phyloP scores from a whole-genome alignment of 2,329 filamentous ascomycete species.

The Penicillium sp. region DNA sequence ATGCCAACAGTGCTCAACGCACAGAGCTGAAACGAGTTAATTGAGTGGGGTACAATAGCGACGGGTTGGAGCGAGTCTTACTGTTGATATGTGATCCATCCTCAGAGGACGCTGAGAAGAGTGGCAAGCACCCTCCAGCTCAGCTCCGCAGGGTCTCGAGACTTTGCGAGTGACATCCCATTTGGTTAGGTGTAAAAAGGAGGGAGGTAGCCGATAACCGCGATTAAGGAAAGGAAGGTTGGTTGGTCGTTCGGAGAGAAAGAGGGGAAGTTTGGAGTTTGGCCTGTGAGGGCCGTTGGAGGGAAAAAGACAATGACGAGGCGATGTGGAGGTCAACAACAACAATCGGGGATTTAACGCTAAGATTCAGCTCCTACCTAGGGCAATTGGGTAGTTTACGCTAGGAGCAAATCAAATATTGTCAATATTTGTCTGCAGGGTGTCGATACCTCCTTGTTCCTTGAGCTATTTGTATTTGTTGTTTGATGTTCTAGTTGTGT shows the following conservation, averaged over 20 bases:
- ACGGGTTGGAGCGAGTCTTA: conserved; percentile 20
- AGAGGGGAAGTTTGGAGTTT: not conserved
- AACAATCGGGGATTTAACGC: conserved; percentile 17
- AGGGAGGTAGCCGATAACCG: not conserved
- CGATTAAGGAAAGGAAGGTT: conserved; percentile 1
- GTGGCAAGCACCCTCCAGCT: conserved; percentile 32
- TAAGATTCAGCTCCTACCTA: conserved; percentile 14
- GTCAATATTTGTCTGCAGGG: not conserved
- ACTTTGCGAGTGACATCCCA: conserved; percentile 32
- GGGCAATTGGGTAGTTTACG: conserved; percentile 12
- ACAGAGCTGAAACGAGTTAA: conserved; percentile 50
- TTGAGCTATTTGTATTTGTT: not conserved
- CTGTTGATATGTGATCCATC: conserved; percentile 43
- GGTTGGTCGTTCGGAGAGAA: conserved; percentile 1
- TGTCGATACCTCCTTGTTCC: not conserved
- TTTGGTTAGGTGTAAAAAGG: conserved; percentile 25
- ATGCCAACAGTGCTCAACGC: conserved; percentile 60
- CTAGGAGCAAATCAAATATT: conserved; percentile 21
- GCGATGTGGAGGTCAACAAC: conserved; percentile 19
- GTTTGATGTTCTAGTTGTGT: not conserved
- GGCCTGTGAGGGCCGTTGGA: conserved; percentile 6
- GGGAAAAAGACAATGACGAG: conserved; percentile 5
- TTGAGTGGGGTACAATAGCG: not conserved
- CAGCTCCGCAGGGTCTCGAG: conserved; percentile 31
- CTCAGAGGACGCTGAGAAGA: conserved; percentile 29